These are phyloP conservation scores for Botrytis fabae DNA, from an alignment of 2,329 filamentous ascomycete species.

Conservation along the genomic window DNA sequence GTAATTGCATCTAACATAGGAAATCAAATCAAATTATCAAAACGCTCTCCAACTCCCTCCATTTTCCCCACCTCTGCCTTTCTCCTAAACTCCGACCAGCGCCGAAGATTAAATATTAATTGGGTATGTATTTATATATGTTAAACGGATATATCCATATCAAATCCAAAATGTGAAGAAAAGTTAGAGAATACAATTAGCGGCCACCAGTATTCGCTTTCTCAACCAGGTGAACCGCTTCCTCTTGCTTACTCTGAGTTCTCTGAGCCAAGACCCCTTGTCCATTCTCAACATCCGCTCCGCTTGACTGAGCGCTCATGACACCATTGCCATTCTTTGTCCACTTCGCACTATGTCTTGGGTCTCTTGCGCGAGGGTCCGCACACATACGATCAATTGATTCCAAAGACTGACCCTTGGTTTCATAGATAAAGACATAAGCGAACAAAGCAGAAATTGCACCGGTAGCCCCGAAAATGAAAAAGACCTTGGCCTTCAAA, in stretches of 20 bases:
- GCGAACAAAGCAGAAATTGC: constrained; percentile 53
- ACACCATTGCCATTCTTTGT: neutral
- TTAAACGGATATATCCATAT: neutral
- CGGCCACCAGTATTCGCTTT: neutral
- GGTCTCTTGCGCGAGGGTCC: neutral
- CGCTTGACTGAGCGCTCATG: neutral
- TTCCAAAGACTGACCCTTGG: constrained; percentile 70
- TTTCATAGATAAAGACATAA: constrained; percentile 61
- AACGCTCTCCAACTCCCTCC: neutral
- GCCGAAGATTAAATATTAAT: neutral
- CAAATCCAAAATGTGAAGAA: neutral
- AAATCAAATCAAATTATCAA: neutral
- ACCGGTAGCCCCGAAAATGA: constrained; percentile 61
- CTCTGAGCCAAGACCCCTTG: neutral
- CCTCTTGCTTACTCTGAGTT: neutral
- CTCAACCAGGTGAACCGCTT: neutral
- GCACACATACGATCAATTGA: constrained; percentile 64
- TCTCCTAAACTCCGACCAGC: neutral
- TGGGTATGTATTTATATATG: neutral
- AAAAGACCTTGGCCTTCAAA: constrained; percentile 42
- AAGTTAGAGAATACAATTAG: neutral
- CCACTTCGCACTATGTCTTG: neutral
- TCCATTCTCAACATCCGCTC: neutral
- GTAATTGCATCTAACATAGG: neutral
- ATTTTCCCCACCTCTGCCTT: neutral